phyloP scores from a whole-genome alignment of 768 basidiomycete species.

The Boletales sp. region DNA sequence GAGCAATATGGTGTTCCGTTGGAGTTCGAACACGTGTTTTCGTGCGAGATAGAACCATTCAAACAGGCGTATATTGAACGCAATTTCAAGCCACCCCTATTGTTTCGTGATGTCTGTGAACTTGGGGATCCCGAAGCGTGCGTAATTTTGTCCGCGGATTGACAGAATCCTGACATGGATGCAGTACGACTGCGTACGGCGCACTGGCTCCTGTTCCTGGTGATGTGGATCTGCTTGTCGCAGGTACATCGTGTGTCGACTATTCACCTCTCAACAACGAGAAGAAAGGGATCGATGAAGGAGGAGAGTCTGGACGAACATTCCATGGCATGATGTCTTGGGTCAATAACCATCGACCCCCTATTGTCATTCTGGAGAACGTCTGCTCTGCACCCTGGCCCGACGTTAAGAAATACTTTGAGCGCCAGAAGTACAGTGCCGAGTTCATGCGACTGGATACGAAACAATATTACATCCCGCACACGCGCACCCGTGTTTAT shows the following conservation, averaged over 20 bases:
- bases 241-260: constrained; percentile 95
- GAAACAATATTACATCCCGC: constrained; percentile 90
- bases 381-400: constrained; percentile 90
- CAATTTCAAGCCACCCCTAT: constrained; percentile 87
- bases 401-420: constrained; percentile 72
- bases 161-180: constrained; percentile 1
- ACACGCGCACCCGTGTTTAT: constrained; percentile 89
- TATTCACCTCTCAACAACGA: constrained; percentile 95
- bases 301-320: constrained; percentile 91
- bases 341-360: constrained; percentile 83
- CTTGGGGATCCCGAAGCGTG: constrained; percentile 77
- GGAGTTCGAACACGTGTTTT: constrained; percentile 88
- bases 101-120: constrained; percentile 94
- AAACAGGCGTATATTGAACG: constrained; percentile 97
- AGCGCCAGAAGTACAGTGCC: constrained; percentile 72
- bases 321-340: constrained; percentile 95
- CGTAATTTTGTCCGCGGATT: constrained; percentile 23
- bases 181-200: constrained; percentile 89
- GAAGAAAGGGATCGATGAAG: constrained; percentile 84
- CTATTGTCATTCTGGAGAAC: constrained; percentile 92
- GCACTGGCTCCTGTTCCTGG: constrained; percentile 82
- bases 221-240: constrained; percentile 85
- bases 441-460: constrained; percentile 69
- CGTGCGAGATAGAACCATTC: constrained; percentile 95
- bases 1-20: constrained; percentile 63